Conservation (phyloP, 495 filamentous ascomycete species). For the Tuber brumale region DNA sequence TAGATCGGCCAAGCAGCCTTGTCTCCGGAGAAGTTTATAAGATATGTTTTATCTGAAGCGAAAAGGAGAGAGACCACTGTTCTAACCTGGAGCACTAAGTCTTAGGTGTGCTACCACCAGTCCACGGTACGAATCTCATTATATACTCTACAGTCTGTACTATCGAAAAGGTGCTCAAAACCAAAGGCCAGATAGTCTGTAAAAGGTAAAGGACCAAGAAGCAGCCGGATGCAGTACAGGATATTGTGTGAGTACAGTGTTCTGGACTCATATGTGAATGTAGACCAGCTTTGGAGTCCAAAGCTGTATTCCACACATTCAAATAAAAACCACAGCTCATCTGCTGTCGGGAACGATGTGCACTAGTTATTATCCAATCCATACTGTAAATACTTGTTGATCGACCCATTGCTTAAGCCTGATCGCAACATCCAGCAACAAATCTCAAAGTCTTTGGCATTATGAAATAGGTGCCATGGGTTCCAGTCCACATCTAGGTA, state of each 20-base stretch:
- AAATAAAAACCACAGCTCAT: too few species aligned
- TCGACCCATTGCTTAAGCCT: too few species aligned
- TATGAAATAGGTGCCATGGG: too few species aligned
- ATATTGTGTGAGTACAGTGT: neutral
- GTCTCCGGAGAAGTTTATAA: conserved; percentile 13
- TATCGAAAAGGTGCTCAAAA: neutral
- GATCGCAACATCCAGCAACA: too few species aligned
- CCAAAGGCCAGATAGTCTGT: neutral
- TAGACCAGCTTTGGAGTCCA: neutral
- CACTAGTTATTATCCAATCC: too few species aligned
- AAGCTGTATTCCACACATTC: too few species aligned
- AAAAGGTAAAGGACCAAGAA: neutral
- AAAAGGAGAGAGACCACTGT: neutral
- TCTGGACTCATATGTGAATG: too few species aligned
- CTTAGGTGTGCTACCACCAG: conserved; percentile 5
- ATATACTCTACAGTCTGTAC: neutral
- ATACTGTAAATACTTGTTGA: too few species aligned
- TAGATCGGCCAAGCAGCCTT: conserved; percentile 7
- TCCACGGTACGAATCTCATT: conserved; percentile 6
- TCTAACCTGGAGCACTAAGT: neutral
- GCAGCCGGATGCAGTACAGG: neutral
- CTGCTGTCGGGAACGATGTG: too few species aligned
- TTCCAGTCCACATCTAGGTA: too few species aligned
- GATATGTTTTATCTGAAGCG: neutral
- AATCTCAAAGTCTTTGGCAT: too few species aligned